phyloP scores from a whole-genome alignment of 345 rosid species.

The Gossypium thurberi region DNA sequence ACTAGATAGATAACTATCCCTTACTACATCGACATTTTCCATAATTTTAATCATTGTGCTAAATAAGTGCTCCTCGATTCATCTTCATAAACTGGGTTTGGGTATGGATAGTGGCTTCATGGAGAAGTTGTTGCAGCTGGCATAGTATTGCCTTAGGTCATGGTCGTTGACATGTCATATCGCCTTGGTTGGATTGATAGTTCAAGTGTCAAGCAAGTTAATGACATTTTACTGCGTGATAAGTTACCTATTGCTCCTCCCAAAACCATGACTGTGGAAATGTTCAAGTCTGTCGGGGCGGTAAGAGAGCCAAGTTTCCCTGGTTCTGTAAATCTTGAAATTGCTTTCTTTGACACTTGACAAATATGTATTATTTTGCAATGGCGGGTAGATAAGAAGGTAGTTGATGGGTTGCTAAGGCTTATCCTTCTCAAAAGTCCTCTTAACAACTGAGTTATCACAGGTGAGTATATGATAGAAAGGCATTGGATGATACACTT shows the following conservation, averaged over 20 bases:
- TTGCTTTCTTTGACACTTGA: not conserved
- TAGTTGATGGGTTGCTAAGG: conserved; percentile 87
- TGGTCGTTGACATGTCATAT: conserved; percentile 98
- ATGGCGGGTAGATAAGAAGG: conserved; percentile 92
- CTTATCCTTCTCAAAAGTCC: conserved; percentile 92
- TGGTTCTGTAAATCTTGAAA: not conserved
- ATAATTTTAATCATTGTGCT: too few relatives aligned
- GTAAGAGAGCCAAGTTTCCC: conserved; percentile 34
- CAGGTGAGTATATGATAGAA: conserved; percentile 76
- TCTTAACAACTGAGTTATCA: conserved; percentile 83
- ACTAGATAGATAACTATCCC: too few relatives aligned
- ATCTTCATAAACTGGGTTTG: conserved; percentile 51
- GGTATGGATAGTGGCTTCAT: conserved; percentile 94
- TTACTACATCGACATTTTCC: too few relatives aligned
- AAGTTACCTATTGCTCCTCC: conserved; percentile 76
- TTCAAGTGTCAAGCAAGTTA: conserved; percentile 61
- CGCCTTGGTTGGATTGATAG: conserved; percentile 97
- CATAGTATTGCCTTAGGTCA: conserved; percentile 71
- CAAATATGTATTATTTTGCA: not conserved
- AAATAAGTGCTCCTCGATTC: too few relatives aligned
- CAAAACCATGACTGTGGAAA: conserved; percentile 75
- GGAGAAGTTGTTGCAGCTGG: conserved; percentile 99
- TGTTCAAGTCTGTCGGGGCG: conserved; percentile 94
- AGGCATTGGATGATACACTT: conserved; percentile 78
- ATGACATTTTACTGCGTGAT: conserved; percentile 53